Conservation (phyloP, 352 stramenopile species). For the Pythium graminicola region DNA sequence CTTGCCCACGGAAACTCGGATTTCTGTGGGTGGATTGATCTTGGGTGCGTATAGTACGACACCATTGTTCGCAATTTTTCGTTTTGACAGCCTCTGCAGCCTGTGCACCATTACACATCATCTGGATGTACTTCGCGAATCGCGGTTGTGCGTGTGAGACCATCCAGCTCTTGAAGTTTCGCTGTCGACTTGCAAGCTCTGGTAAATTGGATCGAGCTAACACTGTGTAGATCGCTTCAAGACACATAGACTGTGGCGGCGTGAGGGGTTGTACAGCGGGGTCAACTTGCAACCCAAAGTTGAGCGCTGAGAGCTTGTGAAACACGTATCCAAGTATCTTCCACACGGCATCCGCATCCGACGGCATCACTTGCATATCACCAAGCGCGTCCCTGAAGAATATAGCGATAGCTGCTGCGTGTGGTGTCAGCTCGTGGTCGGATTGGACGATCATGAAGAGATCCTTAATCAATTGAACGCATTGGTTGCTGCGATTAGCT, state of each 20-base stretch:
- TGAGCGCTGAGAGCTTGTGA: conserved; percentile 30
- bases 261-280: conserved; percentile 3
- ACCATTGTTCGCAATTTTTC: neutral
- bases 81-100: neutral
- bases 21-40: too few relatives aligned
- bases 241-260: conserved; percentile 27
- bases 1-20: too few relatives aligned
- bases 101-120: conserved; percentile 9
- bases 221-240: conserved; percentile 42
- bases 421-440: conserved; percentile 5
- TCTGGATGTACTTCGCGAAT: conserved; percentile 11
- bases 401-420: conserved; percentile 23
- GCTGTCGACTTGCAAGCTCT: conserved; percentile 9
- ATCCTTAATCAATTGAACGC: conserved; percentile 42
- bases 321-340: conserved; percentile 34
- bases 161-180: conserved; percentile 12
- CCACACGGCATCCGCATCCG: conserved; percentile 38
- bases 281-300: conserved; percentile 20
- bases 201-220: conserved; percentile 42
- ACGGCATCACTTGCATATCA: conserved; percentile 39
- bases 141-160: conserved; percentile 16
- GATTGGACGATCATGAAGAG: conserved; percentile 27
- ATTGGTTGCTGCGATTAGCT: conserved; percentile 51
- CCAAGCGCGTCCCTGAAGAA: conserved; percentile 36
- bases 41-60: too few relatives aligned